These are phyloP conservation scores for Puccinia novopanici DNA, from an alignment of 1,284 basidiomycete genomes.

Conservation along the genomic window DNA sequence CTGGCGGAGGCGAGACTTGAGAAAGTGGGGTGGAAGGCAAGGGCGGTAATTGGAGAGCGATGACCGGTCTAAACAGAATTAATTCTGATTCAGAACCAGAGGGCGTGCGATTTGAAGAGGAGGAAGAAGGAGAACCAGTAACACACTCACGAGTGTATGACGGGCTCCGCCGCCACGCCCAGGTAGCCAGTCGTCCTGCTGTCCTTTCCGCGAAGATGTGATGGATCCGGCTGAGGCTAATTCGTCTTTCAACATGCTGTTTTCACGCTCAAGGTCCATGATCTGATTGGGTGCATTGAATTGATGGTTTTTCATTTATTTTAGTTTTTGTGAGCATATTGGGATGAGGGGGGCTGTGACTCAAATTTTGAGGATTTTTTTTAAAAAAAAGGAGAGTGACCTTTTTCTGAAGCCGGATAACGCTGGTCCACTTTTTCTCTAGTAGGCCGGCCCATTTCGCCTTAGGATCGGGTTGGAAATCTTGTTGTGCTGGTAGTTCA, in stretches of 20 bases:
- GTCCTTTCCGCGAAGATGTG: conserved; percentile 53
- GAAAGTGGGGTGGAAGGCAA: conserved; percentile 84
- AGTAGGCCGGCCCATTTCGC: conserved; percentile 78
- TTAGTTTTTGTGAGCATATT: background rate
- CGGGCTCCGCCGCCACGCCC: conserved; percentile 34
- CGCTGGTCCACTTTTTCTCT: conserved; percentile 94
- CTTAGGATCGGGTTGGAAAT: conserved; percentile 77
- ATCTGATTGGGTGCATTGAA: conserved; percentile 64
- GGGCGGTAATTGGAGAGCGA: conserved; percentile 72
- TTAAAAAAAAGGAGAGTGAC: conserved; percentile 59
- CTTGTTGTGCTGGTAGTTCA: conserved; percentile 62
- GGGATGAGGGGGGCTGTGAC: background rate
- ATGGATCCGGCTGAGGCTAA: conserved; percentile 59
- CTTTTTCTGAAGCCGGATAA: conserved; percentile 90
- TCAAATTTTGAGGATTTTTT: background rate
- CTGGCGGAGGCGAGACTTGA: conserved; percentile 79
- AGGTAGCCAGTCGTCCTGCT: conserved; percentile 43
- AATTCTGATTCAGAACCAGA: conserved; percentile 65
- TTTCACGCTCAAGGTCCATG: conserved; percentile 80
- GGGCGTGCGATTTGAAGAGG: no score
- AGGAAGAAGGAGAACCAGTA: background rate
- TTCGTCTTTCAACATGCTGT: conserved; percentile 75
- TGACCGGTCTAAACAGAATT: conserved; percentile 75
- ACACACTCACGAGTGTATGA: conserved; percentile 32
- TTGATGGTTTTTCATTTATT: background rate